phyloP scores from a whole-genome alignment of 352 stramenopile genomes.

The Globisporangium sylvaticum region DNA sequence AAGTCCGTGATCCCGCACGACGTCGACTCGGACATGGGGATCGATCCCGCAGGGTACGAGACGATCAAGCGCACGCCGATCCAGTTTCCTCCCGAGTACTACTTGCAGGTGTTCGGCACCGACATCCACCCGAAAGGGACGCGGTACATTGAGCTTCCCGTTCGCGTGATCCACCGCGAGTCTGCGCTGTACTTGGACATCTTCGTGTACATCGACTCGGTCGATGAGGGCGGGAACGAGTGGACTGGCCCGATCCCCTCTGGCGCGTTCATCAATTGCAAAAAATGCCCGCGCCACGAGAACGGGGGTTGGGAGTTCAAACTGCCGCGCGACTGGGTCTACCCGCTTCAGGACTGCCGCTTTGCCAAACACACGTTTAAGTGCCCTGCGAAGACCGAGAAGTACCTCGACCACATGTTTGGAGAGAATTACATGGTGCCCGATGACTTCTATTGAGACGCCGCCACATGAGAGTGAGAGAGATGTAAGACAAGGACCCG shows the following conservation, averaged over 20 bases:
- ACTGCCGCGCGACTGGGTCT: slow-evolving; percentile 24
- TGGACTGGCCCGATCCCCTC: slow-evolving; percentile 17
- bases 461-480: too few species aligned
- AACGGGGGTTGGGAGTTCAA: slow-evolving; percentile 14
- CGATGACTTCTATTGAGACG: too few species aligned
- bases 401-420: slow-evolving; percentile 29
- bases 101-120: slow-evolving; percentile 20
- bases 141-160: slow-evolving; percentile 22
- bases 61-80: slow-evolving; percentile 16
- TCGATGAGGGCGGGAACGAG: slow-evolving; percentile 4
- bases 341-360: slow-evolving; percentile 19
- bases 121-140: slow-evolving; percentile 11
- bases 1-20: slow-evolving; percentile 26
- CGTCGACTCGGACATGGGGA: slow-evolving; percentile 26
- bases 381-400: slow-evolving; percentile 17
- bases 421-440: neutral
- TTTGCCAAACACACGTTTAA: slow-evolving; percentile 20
- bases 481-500: too few species aligned
- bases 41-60: slow-evolving; percentile 14
- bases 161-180: slow-evolving; percentile 20
- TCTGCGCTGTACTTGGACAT: slow-evolving; percentile 30
- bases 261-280: slow-evolving; percentile 23
- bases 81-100: slow-evolving; percentile 18
- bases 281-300: slow-evolving; percentile 4
- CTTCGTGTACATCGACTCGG: slow-evolving; percentile 26